Evolutionary conservation across 345 rosid genomes (phyloP), one percentile per base, ranked within the genome.

Genomic region (Lagerstroemia speciosa): DNA sequence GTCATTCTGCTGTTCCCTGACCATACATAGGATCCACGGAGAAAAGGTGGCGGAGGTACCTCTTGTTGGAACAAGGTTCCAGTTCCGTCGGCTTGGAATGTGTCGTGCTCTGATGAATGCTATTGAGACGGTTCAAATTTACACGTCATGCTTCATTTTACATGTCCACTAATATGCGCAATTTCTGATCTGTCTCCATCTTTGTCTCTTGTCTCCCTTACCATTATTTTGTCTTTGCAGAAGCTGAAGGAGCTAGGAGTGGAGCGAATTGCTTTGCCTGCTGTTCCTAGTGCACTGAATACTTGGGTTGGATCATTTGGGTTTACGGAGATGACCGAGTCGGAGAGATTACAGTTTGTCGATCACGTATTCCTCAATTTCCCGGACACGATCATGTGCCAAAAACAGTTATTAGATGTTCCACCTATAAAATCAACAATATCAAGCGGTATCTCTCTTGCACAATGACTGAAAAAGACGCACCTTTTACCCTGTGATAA

Each of bases 21-120:
- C 20, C 63, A 15, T 10, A 30, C 63, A 58, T 30, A 74, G 97
- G 83, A 80, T 89, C 27, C 69, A 76, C 38, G 91, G 88, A 36
- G 77, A 82, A 33, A 66, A 66, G 62, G 89, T 86, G 58, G 88
- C 89, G 0, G 89, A 89, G 68, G 60, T 89, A 60, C 87, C 89
- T 5, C 78, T 86, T 3, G 71, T 89, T 43, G 88, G 82, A 15
- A 86, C 89, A 0, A 75, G 84, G 71, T 67, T 67, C 38, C 73
- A 65, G 30, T 75, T 71, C 67, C 85, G 87, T 19, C 78, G 79
- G 38, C 66, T 11, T 8, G 91, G 89, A 67, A 80, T 86, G 86
- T 83, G 89, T 43, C 82, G 77, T 16, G 55, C 79, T 31, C 62
- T 86, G 75, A 73, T 84, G 76, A 72, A 80, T 71, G 72, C 77